Conservation (phyloP, 768 basidiomycete genomes). For the Macrolepiota dolichaula region DNA sequence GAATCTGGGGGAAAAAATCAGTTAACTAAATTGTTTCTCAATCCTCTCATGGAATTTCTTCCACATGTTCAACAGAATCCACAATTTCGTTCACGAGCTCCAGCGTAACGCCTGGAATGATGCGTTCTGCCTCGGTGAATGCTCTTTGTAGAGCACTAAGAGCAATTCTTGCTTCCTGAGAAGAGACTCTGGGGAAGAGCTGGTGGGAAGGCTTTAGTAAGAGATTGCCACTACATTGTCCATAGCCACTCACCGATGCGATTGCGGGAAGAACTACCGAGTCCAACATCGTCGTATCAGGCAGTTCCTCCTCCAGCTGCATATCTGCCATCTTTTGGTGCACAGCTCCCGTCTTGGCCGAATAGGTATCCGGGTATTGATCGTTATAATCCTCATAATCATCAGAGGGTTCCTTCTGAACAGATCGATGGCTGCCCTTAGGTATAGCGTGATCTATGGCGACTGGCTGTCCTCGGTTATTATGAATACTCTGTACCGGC, state of each 20-base stretch:
- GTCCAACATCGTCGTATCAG: slow-evolving; percentile 91
- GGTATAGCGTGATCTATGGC: slow-evolving; percentile 16
- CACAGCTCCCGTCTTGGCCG: slow-evolving; percentile 39
- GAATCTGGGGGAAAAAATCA: slow-evolving; percentile 7
- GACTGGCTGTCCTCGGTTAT: background rate
- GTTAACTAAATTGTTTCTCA: background rate
- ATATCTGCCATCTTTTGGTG: slow-evolving; percentile 46
- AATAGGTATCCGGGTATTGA: slow-evolving; percentile 48
- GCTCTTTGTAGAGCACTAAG: slow-evolving; percentile 86
- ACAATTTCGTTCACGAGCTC: slow-evolving; percentile 94
- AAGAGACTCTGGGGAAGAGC: slow-evolving; percentile 90
- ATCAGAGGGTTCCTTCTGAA: slow-evolving; percentile 51
- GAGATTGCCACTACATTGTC: background rate
- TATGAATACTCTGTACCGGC: slow-evolving; percentile 26
- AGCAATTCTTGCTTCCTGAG: slow-evolving; percentile 87
- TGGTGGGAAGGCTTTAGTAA: slow-evolving; percentile 27
- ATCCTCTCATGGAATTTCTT: slow-evolving; percentile 57
- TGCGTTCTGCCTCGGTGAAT: slow-evolving; percentile 91
- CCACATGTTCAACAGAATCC: slow-evolving; percentile 88
- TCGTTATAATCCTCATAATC: slow-evolving; percentile 68
- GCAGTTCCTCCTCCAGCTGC: slow-evolving; percentile 55
- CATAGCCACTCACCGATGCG: slow-evolving; percentile 66
- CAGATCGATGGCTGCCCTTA: slow-evolving; percentile 26
- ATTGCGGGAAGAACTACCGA: slow-evolving; percentile 96
- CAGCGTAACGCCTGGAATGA: slow-evolving; percentile 91